Conservation (phyloP, 2,329 filamentous ascomycete genomes). For the Pestalotiopsis fici region DNA sequence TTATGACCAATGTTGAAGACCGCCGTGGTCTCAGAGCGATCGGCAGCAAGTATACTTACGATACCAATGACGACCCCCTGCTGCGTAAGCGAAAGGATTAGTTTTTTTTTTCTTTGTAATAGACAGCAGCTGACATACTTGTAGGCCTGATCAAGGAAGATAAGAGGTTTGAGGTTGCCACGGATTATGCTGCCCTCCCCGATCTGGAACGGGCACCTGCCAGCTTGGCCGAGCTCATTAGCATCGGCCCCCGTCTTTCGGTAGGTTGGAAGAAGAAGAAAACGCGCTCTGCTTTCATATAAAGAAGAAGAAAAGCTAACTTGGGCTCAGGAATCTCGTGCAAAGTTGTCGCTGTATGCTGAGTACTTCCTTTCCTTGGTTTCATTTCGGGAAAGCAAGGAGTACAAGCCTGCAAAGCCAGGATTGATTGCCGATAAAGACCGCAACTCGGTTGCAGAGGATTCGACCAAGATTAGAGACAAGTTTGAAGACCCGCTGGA, state of each 20-base stretch:
- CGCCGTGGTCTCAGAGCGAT: constrained; percentile 45
- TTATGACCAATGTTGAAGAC: constrained; percentile 54
- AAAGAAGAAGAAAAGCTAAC: not conserved
- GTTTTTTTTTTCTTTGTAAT: not conserved
- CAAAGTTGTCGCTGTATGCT: constrained; percentile 48
- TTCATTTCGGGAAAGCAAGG: constrained; percentile 46
- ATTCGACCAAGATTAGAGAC: not conserved
- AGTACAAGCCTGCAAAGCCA: constrained; percentile 48
- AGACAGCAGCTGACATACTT: constrained; percentile 15
- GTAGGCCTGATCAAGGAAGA: constrained; percentile 43
- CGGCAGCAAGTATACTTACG: constrained; percentile 36
- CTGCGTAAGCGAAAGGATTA: constrained; percentile 40
- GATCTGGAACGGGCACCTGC: constrained; percentile 41
- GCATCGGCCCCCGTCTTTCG: constrained; percentile 52
- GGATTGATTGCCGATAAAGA: constrained; percentile 40
- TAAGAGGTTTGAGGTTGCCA: constrained; percentile 39
- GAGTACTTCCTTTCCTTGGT: constrained; percentile 55
- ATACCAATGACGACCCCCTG: constrained; percentile 45
- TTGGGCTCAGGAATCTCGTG: constrained; percentile 43
- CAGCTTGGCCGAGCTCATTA: constrained; percentile 44
- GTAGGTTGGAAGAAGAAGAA: constrained; percentile 41
- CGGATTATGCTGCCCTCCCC: constrained; percentile 56
- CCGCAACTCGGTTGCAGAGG: constrained; percentile 18
- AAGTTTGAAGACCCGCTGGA: not conserved
- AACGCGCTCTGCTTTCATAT: not conserved